These are phyloP conservation scores for Apiospora koreana DNA, from an alignment of 2,329 filamentous ascomycete species.

Conservation along the genomic window DNA sequence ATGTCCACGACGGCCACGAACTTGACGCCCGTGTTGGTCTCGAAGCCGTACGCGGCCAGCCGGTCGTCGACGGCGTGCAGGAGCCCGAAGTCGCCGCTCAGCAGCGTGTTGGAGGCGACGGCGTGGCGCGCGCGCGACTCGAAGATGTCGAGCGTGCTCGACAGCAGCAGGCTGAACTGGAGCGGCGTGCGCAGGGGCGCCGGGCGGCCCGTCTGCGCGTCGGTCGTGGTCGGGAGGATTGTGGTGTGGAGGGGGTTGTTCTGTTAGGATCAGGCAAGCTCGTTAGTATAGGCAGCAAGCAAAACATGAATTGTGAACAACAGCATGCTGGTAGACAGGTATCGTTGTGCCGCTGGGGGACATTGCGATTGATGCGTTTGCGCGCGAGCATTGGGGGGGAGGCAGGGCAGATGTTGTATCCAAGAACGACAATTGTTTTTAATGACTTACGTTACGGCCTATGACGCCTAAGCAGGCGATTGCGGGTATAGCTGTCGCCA, in stretches of 20 bases:
- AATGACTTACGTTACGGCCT: constrained; percentile 75
- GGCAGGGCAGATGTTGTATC: neutral
- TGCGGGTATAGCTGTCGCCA: constrained; percentile 68
- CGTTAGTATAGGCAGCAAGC: neutral
- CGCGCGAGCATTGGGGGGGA: neutral
- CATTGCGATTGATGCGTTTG: neutral
- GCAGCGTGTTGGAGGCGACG: constrained; percentile 42
- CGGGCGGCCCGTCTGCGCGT: constrained; percentile 44
- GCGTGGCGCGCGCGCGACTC: constrained; percentile 78
- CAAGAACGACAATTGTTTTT: neutral
- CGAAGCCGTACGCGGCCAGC: constrained; percentile 90
- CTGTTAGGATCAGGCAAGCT: constrained; percentile 45
- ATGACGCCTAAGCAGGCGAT: constrained; percentile 95
- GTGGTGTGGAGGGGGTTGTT: constrained; percentile 96
- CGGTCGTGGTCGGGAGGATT: constrained; percentile 69
- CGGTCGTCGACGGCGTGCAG: constrained; percentile 93
- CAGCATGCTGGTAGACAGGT: constrained; percentile 12
- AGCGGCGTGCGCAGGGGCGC: constrained; percentile 69
- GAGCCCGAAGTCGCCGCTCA: constrained; percentile 85
- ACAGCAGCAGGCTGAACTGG: constrained; percentile 89
- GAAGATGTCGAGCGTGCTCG: constrained; percentile 91
- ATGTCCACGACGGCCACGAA: constrained; percentile 91
- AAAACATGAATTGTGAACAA: no score
- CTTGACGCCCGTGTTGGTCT: constrained; percentile 93
- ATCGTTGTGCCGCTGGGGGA: neutral